These are phyloP conservation scores for Dactylellina sp. DNA, from an alignment of 2,329 filamentous ascomycete genomes.

Conservation along the genomic window DNA sequence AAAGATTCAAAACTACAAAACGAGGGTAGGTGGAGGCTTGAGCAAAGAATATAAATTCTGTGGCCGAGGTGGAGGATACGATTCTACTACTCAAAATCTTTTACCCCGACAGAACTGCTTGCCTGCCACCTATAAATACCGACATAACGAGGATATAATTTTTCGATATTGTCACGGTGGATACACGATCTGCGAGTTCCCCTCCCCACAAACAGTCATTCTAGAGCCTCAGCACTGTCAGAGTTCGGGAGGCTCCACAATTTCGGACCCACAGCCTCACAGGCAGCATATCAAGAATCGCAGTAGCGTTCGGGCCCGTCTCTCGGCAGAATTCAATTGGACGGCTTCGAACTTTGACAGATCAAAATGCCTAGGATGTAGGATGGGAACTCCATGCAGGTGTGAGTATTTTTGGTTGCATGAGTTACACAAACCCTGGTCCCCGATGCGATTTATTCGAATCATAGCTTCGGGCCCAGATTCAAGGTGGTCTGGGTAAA, in stretches of 20 bases:
- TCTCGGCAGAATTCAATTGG: constrained; percentile 8
- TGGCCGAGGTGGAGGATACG: too few relatives aligned
- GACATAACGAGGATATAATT: background rate
- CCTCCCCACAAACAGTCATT: background rate
- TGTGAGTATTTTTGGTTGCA: constrained; percentile 27
- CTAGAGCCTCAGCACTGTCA: constrained; percentile 20
- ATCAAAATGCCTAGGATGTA: background rate
- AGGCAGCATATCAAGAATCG: constrained; percentile 12
- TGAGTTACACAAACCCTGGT: background rate
- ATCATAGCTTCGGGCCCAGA: too few relatives aligned
- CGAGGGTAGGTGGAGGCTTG: too few relatives aligned
- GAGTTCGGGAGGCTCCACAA: constrained; percentile 19
- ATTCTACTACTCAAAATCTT: background rate
- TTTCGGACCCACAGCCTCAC: constrained; percentile 26
- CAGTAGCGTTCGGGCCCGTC: constrained; percentile 15
- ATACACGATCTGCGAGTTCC: too few relatives aligned
- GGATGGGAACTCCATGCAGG: constrained; percentile 1
- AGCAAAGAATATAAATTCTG: too few relatives aligned
- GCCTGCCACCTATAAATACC: constrained; percentile 9
- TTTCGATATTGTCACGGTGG: too few relatives aligned
- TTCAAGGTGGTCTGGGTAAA: too few relatives aligned
- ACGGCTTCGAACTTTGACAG: background rate
- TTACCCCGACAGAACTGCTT: background rate
- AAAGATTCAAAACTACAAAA: background rate
- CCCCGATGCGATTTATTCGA: too few relatives aligned